These are phyloP conservation scores for Capsella rubella DNA, from an alignment of 441 rosid genomes.

Conservation along the genomic window DNA sequence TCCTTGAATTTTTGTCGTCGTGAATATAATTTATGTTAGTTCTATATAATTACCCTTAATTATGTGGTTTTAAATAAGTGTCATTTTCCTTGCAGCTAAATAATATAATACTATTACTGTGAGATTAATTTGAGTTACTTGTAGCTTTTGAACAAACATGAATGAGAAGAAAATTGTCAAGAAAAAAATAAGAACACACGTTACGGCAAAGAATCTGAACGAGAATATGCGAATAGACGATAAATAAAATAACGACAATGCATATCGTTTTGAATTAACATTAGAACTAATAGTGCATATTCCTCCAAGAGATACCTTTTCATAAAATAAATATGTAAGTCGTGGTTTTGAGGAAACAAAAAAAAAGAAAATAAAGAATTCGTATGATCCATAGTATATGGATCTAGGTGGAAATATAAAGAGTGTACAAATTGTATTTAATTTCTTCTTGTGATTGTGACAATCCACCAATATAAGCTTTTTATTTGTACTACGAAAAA, in stretches of 20 bases:
- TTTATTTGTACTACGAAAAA: conserved; percentile 3
- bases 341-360: background rate
- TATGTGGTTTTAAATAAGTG: too few relatives aligned
- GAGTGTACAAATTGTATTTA: background rate
- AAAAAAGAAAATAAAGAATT: background rate
- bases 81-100: conserved; percentile 16
- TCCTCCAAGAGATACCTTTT: conserved; percentile 21
- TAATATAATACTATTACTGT: background rate
- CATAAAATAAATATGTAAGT: background rate
- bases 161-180: conserved; percentile 14
- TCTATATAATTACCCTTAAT: background rate
- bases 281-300: background rate
- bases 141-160: conserved; percentile 13
- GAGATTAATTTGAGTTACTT: conserved; percentile 32
- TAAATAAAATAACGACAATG: background rate
- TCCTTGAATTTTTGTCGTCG: background rate
- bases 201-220: conserved; percentile 22
- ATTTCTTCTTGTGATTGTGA: conserved; percentile 16
- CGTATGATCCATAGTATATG: background rate
- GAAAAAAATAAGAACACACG: conserved; percentile 20
- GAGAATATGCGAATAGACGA: conserved; percentile 32
- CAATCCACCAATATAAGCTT: conserved; percentile 1
- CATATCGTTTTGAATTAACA: background rate
- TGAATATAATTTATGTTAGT: background rate
- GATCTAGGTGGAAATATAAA: background rate